Evolutionary conservation across 2,329 filamentous ascomycete species (phyloP).

Genomic region (Diaporthe ampelina): DNA sequence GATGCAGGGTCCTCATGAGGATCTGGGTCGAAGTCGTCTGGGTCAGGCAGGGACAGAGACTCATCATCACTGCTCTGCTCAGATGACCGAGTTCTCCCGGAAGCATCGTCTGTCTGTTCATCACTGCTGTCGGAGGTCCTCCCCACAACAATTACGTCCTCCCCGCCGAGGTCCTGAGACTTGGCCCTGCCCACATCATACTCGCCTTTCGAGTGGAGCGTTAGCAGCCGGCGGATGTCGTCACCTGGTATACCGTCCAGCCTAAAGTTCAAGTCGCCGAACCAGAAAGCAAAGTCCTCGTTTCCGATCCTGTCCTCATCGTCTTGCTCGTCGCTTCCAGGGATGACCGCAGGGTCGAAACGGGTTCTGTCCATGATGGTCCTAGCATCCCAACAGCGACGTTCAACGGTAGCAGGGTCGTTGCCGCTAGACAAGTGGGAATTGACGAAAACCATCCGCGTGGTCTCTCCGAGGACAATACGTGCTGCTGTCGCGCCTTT

Average conservation of each 20-base stretch:
- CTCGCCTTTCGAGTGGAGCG: slow-evolving; percentile 84
- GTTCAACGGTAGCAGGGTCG: slow-evolving; percentile 81
- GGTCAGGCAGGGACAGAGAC: slow-evolving; percentile 66
- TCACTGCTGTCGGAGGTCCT: slow-evolving; percentile 59
- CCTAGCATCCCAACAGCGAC: slow-evolving; percentile 89
- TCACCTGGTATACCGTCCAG: slow-evolving; percentile 89
- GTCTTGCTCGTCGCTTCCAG: slow-evolving; percentile 72
- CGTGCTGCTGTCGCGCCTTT: slow-evolving; percentile 90
- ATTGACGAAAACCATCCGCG: slow-evolving; percentile 90
- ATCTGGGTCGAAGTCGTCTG: slow-evolving; percentile 77
- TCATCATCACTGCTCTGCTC: slow-evolving; percentile 54
- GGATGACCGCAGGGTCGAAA: slow-evolving; percentile 80
- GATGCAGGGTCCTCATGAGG: slow-evolving; percentile 85
- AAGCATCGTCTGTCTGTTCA: slow-evolving; percentile 57
- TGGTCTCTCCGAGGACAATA: slow-evolving; percentile 90
- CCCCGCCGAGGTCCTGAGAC: slow-evolving; percentile 56
- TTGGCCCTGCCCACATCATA: slow-evolving; percentile 70
- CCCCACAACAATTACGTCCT: slow-evolving; percentile 66
- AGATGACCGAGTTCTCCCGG: slow-evolving; percentile 47
- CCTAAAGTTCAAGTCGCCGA: slow-evolving; percentile 95
- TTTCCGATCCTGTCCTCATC: slow-evolving; percentile 82
- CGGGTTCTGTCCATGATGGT: slow-evolving; percentile 83
- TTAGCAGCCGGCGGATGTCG: slow-evolving; percentile 87
- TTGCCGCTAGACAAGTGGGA: slow-evolving; percentile 90
- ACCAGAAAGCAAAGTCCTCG: slow-evolving; percentile 96